Evolutionary conservation across 768 basidiomycete genomes (phyloP), one percentile per base, ranked within the genome.

Genomic region (Strobilomyces echinocephalus): DNA sequence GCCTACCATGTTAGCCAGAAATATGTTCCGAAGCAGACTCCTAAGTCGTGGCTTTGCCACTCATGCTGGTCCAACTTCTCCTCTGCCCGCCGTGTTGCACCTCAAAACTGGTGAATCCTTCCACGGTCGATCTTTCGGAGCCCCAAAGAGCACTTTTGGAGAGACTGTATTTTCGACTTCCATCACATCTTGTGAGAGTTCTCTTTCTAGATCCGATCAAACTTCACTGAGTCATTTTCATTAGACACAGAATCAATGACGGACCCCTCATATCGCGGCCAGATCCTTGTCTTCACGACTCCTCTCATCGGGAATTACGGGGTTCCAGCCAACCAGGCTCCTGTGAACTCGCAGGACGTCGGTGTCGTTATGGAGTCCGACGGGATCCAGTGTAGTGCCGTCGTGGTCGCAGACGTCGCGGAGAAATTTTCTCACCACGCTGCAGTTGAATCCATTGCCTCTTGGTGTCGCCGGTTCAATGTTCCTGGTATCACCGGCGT

Each of bases 161-260:
- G 97, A 99, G 77, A 97, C 95, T 1, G 97, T 99, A 28, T 99
- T 99, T 73, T 95, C 93, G 14, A 99, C 97, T 31, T 95, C 93
- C 40, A 99, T 99, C 69, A 99, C 97, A 1, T 97, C 94, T 38
- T 99, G 94, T 93, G 57, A 62, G 88, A 77, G 45, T 24, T 49
- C 15, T 44, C 26, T 50, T 52, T 12, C 34, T 28, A 48, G 8
- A 30, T 52, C 15, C 33, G 2, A 49, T 55, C 38, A 49, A 50
- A 52, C 57, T 40, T 41, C 42, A 5, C 45, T 61, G 49, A 52
- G 16, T 9, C 58, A 54, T 18, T 44, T 18, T 18, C 26, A 38
- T n/a, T 66, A 95, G 94, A 99, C 70, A 98, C 95, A 44, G 97
- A 99, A 73, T 97, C 93, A 8, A 97, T 99, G 97, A 99, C 97